Percentiles rank a stretch among this genome's conserved stretches.
Evolutionary conservation across 2,329 filamentous ascomycete genomes (phyloP).

Genomic region (Venturiaceae sp.): DNA sequence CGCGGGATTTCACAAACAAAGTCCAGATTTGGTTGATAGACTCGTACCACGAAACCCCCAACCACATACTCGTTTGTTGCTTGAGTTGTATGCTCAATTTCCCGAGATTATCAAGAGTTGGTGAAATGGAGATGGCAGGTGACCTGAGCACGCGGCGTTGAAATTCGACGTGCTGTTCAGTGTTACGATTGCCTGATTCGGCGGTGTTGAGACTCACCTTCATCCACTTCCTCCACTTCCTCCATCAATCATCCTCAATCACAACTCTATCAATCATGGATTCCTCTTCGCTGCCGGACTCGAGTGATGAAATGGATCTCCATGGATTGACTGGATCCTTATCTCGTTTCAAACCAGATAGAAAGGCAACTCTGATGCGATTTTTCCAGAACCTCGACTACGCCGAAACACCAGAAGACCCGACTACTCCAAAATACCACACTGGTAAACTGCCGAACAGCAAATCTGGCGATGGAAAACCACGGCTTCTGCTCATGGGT

Average conservation of each 20-base stretch:
- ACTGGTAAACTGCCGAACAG: constrained; percentile 34
- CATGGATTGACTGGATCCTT: background rate
- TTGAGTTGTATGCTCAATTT: background rate
- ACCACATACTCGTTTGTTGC: background rate
- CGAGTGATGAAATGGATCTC: background rate
- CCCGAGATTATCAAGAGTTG: background rate
- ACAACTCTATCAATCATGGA: background rate
- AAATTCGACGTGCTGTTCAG: background rate
- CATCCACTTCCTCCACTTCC: background rate
- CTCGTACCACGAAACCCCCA: background rate
- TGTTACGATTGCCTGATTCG: background rate
- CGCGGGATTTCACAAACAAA: background rate
- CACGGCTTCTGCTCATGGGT: constrained; percentile 86
- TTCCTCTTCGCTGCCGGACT: background rate
- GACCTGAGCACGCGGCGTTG: background rate
- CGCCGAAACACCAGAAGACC: constrained; percentile 27
- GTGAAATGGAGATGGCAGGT: background rate
- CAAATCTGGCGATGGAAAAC: constrained; percentile 55
- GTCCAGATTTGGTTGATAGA: background rate
- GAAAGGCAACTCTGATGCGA: constrained; percentile 27
- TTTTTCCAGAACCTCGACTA: constrained; percentile 32
- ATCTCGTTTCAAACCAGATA: constrained; percentile 2
- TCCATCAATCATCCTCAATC: background rate
- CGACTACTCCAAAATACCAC: constrained; percentile 28
- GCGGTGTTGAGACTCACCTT: background rate